Evolutionary conservation across 2,329 filamentous ascomycete species (phyloP).

Genomic region (Aspergillus uvarum): DNA sequence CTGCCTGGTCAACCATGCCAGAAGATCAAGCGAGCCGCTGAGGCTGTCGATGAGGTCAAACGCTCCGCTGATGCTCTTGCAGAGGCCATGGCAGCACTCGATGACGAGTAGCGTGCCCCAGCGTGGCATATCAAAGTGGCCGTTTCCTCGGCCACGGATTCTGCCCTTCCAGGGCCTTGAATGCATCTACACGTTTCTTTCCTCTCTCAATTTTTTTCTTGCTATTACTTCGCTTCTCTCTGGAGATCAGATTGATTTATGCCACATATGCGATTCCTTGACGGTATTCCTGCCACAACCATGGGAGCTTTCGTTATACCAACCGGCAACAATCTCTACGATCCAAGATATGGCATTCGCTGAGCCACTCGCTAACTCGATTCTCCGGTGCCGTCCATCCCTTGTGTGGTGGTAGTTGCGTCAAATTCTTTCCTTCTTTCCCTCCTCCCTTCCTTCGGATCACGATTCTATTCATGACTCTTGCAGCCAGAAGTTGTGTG

Average conservation of each 20-base stretch:
- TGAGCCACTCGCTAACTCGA: background rate
- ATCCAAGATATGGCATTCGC: background rate
- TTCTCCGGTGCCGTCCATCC: background rate
- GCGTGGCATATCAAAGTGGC: background rate
- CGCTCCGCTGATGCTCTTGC: constrained; percentile 35
- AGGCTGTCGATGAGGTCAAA: constrained; percentile 58
- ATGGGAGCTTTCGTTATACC: background rate
- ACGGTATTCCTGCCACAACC: background rate
- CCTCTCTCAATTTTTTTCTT: background rate
- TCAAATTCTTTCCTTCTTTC: background rate
- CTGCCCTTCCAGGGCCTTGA: background rate
- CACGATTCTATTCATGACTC: background rate
- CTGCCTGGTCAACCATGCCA: constrained; percentile 47
- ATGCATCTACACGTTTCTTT: background rate
- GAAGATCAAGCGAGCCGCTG: constrained; percentile 65
- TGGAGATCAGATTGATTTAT: background rate
- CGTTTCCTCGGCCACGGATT: background rate
- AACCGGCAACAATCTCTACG: background rate
- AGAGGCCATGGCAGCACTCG: constrained; percentile 33
- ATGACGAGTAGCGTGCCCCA: constrained; percentile 14
- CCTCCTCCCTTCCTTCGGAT: no score
- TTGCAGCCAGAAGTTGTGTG: background rate
- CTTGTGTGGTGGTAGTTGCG: background rate
- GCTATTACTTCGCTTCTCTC: background rate
- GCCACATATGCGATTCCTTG: background rate